These are phyloP conservation scores for Astraeus odoratus DNA, from an alignment of 768 basidiomycete species.

Conservation along the genomic window DNA sequence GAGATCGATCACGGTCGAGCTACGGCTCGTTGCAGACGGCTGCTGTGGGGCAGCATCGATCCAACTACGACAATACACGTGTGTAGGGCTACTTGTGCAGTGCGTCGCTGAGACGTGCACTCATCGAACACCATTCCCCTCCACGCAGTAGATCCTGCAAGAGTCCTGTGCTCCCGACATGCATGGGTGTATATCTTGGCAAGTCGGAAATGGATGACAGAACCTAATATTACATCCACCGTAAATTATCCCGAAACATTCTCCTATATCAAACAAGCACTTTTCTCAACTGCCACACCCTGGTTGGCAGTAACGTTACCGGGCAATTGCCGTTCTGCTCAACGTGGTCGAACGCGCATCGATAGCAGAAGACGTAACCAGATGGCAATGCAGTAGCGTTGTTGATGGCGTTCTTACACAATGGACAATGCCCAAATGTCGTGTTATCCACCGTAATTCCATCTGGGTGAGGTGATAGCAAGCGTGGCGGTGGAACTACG, in stretches of 20 bases:
- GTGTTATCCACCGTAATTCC: conserved; percentile 57
- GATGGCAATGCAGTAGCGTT: conserved; percentile 90
- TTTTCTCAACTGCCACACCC: conserved; percentile 80
- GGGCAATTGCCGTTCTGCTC: conserved; percentile 77
- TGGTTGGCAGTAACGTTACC: conserved; percentile 71
- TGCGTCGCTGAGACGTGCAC: neutral
- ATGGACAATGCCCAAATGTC: conserved; percentile 77
- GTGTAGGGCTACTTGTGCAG: conserved; percentile 29
- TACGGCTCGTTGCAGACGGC: conserved; percentile 5
- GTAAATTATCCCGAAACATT: neutral
- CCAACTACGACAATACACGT: conserved; percentile 36
- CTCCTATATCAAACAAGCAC: conserved; percentile 59
- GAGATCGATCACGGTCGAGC: conserved; percentile 2
- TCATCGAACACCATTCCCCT: no score
- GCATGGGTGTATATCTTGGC: neutral
- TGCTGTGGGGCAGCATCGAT: conserved; percentile 7
- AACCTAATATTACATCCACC: conserved; percentile 1
- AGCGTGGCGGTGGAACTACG: conserved; percentile 67
- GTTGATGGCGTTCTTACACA: conserved; percentile 65
- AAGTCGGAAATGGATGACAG: neutral
- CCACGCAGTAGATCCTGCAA: no score
- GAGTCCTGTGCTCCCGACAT: no score
- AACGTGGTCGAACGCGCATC: conserved; percentile 81
- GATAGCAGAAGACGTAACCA: conserved; percentile 93
- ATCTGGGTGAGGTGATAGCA: conserved; percentile 68